phyloP scores from a whole-genome alignment of 2,329 filamentous ascomycete species.

The Gyromitra esculenta region DNA sequence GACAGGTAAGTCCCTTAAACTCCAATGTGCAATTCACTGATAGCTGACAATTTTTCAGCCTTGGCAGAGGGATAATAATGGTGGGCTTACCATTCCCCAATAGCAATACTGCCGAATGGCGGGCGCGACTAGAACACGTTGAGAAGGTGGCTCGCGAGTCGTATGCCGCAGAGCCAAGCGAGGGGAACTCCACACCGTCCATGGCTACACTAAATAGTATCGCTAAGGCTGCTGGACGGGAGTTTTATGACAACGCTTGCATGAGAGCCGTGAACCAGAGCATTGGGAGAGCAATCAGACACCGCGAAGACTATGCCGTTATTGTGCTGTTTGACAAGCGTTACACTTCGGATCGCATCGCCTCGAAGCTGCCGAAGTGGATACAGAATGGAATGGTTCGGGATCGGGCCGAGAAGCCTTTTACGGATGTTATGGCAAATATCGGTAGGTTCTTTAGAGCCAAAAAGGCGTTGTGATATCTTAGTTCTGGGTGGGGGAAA shows the following conservation, averaged over 20 bases:
- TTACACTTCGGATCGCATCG: slow-evolving; percentile 78
- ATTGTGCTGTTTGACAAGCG: slow-evolving; percentile 86
- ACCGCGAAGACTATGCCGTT: slow-evolving; percentile 86
- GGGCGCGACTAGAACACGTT: slow-evolving; percentile 87
- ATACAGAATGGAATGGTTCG: slow-evolving; percentile 75
- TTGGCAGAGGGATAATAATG: slow-evolving; percentile 90
- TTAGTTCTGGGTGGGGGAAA: not conserved
- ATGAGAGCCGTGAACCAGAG: slow-evolving; percentile 98
- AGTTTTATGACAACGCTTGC: slow-evolving; percentile 71
- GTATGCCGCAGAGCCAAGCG: slow-evolving; percentile 57
- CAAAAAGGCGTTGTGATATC: slow-evolving; percentile 61
- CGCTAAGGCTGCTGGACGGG: slow-evolving; percentile 61
- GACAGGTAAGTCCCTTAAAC: slow-evolving; percentile 64
- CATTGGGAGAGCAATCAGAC: slow-evolving; percentile 89
- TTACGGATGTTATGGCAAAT: slow-evolving; percentile 70
- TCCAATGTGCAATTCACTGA: not conserved
- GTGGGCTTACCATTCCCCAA: slow-evolving; percentile 94
- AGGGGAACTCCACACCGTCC: slow-evolving; percentile 8
- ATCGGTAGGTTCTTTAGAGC: slow-evolving; percentile 69
- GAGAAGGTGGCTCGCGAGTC: slow-evolving; percentile 68
- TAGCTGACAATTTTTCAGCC: slow-evolving; percentile 60
- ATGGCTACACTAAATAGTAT: slow-evolving; percentile 19
- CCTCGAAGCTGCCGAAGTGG: slow-evolving; percentile 85
- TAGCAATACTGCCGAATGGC: slow-evolving; percentile 88
- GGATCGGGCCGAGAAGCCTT: slow-evolving; percentile 64